Base-by-base conservation (phyloP, 1,284 basidiomycete genomes). In the Ustilago xerochloae region DNA sequence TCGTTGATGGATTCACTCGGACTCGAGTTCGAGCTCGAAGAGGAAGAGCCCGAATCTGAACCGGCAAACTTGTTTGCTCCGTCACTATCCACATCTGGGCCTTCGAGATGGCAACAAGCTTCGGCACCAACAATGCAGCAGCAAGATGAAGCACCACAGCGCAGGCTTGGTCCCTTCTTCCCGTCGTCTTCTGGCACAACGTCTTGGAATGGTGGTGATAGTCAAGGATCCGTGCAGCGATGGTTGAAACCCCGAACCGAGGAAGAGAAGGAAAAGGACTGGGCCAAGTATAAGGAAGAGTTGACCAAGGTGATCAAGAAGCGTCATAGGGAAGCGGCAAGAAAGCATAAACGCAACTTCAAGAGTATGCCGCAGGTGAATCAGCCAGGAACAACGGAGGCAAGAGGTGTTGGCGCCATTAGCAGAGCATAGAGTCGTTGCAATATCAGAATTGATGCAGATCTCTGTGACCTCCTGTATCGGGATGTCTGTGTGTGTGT, bases 271-370 rank as follows among this genome's bases (percentile, higher is more conserved):
- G 43, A 70, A 10, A 28, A 47, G 2, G 48, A 55, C 22, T 82
- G 80, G 80, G 22, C 63, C 1, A 45, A 33, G 33, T 61, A 71
- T 30, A 73, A 74, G 22, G 26, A 58, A n/a, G 49, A 57, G 7
- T 54, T 82, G 26, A 82, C 80, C 6, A 60, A 69, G 45, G 66
- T 66, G 36, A 65, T 75, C 62, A 81, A 80, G 60, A 70, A 79
- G 16, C 59, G 80, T 26, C 79, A 82, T 32, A 63, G 80, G 5
- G 80, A 82, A 53, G 79, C 79, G 10, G 57, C 79, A 28, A 77
- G 80, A 47, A 78, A 81, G 55, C 53, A 56, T 20, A 63, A 64
- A 38, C 70, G 70, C 16, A 59, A 58, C 24, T 63, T 63, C 35
- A 68, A 49, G 10, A 59, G 45, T 15, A 22, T 53, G 35, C 50